Conservation (phyloP, 768 basidiomycete genomes). For the Calocera viscosa region DNA sequence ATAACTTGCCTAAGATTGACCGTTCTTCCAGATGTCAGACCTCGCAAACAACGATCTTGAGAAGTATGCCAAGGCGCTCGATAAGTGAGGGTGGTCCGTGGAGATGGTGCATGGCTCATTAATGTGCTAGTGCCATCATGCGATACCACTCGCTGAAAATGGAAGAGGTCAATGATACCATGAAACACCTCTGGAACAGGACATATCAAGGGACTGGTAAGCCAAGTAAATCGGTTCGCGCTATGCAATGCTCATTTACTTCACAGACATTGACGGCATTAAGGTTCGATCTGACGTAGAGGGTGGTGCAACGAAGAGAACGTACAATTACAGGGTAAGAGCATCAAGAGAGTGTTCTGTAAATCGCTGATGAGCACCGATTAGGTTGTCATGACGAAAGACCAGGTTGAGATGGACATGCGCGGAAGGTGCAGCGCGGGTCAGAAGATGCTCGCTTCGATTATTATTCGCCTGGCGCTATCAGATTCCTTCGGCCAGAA, state of each 20-base stretch:
- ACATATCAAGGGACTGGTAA: conserved; percentile 96
- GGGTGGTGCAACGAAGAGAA: conserved; percentile 72
- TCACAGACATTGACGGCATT: conserved; percentile 89
- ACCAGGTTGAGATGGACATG: conserved; percentile 99
- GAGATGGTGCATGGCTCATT: conserved; percentile 18
- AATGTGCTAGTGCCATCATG: conserved; percentile 74
- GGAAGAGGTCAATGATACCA: conserved; percentile 98
- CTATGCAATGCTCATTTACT: not conserved
- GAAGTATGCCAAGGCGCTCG: conserved; percentile 93
- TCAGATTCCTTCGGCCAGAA: conserved; percentile 97
- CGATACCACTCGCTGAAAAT: conserved; percentile 94
- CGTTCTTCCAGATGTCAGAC: conserved; percentile 65
- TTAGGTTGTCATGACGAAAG: conserved; percentile 98
- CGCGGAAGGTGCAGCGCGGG: conserved; percentile 95
- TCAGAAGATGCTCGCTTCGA: conserved; percentile 96
- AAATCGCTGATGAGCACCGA: conserved; percentile 12
- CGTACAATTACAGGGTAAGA: conserved; percentile 90
- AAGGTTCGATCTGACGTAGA: conserved; percentile 89
- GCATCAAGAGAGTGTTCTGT: conserved; percentile 12
- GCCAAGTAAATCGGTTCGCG: conserved; percentile 18
- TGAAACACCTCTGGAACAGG: conserved; percentile 95
- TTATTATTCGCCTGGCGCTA: conserved; percentile 91
- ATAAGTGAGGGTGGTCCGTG: conserved; percentile 58
- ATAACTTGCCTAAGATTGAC: not conserved
- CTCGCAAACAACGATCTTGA: conserved; percentile 96